Evolutionary conservation across 2,329 filamentous ascomycete genomes (phyloP).

Genomic region (Pyrenophora graminea): DNA sequence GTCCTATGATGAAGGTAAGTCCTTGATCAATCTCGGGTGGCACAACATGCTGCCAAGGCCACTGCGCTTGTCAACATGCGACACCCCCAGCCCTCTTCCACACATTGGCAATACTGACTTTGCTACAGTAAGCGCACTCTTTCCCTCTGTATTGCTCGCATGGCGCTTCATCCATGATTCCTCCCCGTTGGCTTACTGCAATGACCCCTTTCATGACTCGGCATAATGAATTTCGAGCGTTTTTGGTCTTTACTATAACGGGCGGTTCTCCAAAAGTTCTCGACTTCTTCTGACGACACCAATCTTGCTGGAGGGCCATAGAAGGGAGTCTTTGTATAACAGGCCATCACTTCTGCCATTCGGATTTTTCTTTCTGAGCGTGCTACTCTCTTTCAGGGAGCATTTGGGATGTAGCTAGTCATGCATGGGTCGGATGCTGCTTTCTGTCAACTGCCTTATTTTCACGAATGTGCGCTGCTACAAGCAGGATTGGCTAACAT

Average conservation of each 20-base stretch:
- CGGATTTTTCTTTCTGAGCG: constrained; percentile 39
- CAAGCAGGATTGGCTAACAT: constrained; percentile 44
- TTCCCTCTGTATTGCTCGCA: constrained; percentile 42
- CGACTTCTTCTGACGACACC: constrained; percentile 43
- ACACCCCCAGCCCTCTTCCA: background rate
- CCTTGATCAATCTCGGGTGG: background rate
- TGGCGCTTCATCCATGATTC: constrained; percentile 42
- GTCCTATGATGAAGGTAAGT: constrained; percentile 69
- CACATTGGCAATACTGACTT: constrained; percentile 18
- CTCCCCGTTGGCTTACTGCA: constrained; percentile 42
- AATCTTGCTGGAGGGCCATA: constrained; percentile 42
- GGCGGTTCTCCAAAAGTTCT: constrained; percentile 47
- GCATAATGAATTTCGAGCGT: constrained; percentile 45
- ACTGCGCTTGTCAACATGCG: background rate
- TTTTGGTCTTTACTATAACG: constrained; percentile 43
- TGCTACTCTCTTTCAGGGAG: constrained; percentile 34
- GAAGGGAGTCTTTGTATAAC: constrained; percentile 46
- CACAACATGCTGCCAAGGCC: background rate
- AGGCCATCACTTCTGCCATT: constrained; percentile 39
- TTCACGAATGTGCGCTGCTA: constrained; percentile 30
- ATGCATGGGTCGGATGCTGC: constrained; percentile 36
- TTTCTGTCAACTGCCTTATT: constrained; percentile 41
- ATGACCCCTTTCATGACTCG: constrained; percentile 46
- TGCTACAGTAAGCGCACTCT: constrained; percentile 45
- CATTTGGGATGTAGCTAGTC: constrained; percentile 44